Percentiles rank a stretch among this genome's conserved stretches.
Evolutionary conservation across 2,329 filamentous ascomycete genomes (phyloP).

Genomic region (Diaporthe velutina): DNA sequence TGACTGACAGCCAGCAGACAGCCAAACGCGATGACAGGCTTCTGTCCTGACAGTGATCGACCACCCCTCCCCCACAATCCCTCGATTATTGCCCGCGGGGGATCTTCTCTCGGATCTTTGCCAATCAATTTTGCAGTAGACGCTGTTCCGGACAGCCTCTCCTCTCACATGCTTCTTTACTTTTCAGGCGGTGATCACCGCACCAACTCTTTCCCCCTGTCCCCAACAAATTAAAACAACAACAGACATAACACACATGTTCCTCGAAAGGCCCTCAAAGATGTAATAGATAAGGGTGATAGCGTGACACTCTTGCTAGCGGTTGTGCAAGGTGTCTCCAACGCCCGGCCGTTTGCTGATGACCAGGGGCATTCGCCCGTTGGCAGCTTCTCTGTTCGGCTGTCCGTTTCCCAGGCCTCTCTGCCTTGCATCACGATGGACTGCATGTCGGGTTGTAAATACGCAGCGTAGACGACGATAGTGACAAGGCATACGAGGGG

Average conservation of each 20-base stretch:
- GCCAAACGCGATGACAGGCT: not conserved
- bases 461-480: conserved; percentile 2
- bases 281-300: not conserved
- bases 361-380: not conserved
- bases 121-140: conserved; percentile 19
- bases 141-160: conserved; percentile 39
- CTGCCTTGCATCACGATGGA: not conserved
- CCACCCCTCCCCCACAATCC: not conserved
- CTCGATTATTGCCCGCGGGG: not conserved
- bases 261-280: conserved; percentile 22
- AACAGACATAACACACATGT: conserved; percentile 33
- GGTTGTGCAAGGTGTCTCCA: conserved; percentile 1
- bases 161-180: conserved; percentile 16
- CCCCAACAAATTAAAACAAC: conserved; percentile 21
- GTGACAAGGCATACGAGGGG: conserved; percentile 8
- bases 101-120: conserved; percentile 22
- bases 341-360: not conserved
- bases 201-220: not conserved
- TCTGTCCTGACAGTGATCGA: not conserved
- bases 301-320: not conserved
- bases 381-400: not conserved
- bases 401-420: not conserved
- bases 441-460: conserved; percentile 19
- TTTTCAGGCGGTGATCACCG: not conserved
- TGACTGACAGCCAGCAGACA: conserved; percentile 30